Evolutionary conservation across 1,139 yeast species (phyloP), one percentile per base, ranked within the genome.

Genomic region (Hyphopichia wangnamkhiaoensis): DNA sequence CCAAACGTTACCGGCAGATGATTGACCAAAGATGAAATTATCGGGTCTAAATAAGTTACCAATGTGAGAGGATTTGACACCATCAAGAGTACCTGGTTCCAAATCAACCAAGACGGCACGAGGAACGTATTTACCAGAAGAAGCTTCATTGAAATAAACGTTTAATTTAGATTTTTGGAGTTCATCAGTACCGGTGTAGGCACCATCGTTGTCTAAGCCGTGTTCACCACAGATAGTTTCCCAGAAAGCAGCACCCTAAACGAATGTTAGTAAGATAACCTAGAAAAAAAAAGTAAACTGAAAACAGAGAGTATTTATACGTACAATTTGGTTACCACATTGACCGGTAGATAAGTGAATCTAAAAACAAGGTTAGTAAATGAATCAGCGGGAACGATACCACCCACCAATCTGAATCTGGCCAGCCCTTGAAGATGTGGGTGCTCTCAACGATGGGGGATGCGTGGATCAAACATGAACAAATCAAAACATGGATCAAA

Each of bases 261-360:
- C 4, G 29, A 8, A 23, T 28, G 70, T 63, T 65, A 65, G 68
- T 61, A 57, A 31, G 20, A 24, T n/a, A 26, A 33, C 30, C n/a
- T 17, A 23, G 13, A 20, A 17, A 21, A 15, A 31, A 16, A 27
- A 32, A 32, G 9, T n/a, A 17, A 10, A 16, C 13, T 13, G 13
- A 17, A 27, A 15, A 31, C 4, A 19, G 30, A 27, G n/a, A 27
- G 19, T 18, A 33, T 20, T 13, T 19, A 43, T 52, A 79, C 85
- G 54, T 74, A 80, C 91, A 57, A 93, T 90, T 74, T 93, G 98
- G 82, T 93, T 93, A 82, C 98, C 98, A 82, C 98, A 93, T 76
- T 91, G 98, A 69, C 98, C 98, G 43, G 97, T 85, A 47, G 97
- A 91, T 68, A 91, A 79, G 71, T 91, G 98, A 68, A 91, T 88